Percentiles rank a stretch among this genome's conserved stretches.
These are phyloP conservation scores for Phaseolus coccineus DNA, from an alignment of 331 rosid genomes.

Conservation along the genomic window DNA sequence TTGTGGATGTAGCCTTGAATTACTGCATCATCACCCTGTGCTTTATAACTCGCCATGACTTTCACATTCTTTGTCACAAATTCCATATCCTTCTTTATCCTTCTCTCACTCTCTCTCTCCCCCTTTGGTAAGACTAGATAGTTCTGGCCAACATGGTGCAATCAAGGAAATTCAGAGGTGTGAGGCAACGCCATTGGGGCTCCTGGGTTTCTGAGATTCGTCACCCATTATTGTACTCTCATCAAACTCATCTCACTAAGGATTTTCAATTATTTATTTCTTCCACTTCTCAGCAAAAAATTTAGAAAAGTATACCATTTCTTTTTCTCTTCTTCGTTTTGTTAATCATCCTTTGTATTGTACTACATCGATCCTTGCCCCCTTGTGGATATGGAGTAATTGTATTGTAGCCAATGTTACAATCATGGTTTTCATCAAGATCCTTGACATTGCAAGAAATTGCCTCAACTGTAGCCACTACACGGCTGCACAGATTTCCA, in stretches of 20 bases:
- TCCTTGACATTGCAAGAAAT: too few species aligned
- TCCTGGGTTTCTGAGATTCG: slow-evolving; percentile 96
- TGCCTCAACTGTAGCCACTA: too few species aligned
- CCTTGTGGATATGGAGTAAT: not conserved
- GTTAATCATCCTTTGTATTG: not conserved
- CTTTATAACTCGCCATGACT: slow-evolving; percentile 42
- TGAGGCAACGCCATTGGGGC: slow-evolving; percentile 95
- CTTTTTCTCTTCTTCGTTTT: not conserved
- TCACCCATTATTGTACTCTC: slow-evolving; percentile 73
- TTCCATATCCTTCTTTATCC: not conserved
- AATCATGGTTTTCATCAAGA: too few species aligned
- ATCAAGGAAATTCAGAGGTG: slow-evolving; percentile 84
- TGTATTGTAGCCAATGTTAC: too few species aligned
- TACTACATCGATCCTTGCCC: not conserved
- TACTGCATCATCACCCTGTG: slow-evolving; percentile 27
- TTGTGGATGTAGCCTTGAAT: slow-evolving; percentile 45
- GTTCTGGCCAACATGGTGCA: slow-evolving; percentile 53
- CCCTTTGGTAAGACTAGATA: not conserved
- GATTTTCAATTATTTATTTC: not conserved
- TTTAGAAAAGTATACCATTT: not conserved
- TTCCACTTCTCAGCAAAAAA: not conserved
- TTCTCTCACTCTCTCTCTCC: not conserved
- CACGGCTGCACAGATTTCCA: too few species aligned
- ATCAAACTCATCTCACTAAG: slow-evolving; percentile 26
- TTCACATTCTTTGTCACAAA: slow-evolving; percentile 36